These are phyloP conservation scores for Alisma plantagoaquatica DNA, from an alignment of 106 monocot species.

Conservation along the genomic window DNA sequence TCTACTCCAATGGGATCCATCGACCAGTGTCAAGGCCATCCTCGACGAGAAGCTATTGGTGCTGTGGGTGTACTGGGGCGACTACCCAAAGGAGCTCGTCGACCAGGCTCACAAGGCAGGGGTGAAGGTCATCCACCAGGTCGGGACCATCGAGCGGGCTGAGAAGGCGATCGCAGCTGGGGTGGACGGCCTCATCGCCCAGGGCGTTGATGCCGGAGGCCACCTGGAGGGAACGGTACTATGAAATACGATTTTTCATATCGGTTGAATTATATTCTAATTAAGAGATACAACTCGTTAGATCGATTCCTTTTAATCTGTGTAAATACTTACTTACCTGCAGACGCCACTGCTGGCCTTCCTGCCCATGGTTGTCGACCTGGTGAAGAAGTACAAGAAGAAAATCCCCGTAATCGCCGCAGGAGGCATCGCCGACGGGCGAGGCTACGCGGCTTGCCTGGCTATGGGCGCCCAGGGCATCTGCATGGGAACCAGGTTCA, in stretches of 20 bases:
- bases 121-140: constrained; percentile 67
- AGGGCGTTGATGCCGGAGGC: neutral
- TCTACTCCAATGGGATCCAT: constrained; percentile 50
- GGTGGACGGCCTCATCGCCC: neutral
- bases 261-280: neutral
- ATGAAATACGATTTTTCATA: neutral
- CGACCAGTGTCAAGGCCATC: constrained; percentile 48
- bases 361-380: neutral
- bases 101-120: constrained; percentile 57
- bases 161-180: neutral
- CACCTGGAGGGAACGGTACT: neutral
- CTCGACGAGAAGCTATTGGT: constrained; percentile 69
- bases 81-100: constrained; percentile 54
- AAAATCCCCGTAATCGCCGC: constrained; percentile 2
- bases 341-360: neutral
- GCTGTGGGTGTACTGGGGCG: constrained; percentile 80
- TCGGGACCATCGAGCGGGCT: neutral
- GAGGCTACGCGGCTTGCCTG: constrained; percentile 1
- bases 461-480: constrained; percentile 3
- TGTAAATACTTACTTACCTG: no score
- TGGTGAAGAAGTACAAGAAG: neutral
- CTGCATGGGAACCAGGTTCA: constrained; percentile 3
- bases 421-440: neutral
- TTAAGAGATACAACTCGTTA: constrained; percentile 11
- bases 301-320: no score